Base-by-base conservation (phyloP, 129 eudicot species). In the Apium graveolens region DNA sequence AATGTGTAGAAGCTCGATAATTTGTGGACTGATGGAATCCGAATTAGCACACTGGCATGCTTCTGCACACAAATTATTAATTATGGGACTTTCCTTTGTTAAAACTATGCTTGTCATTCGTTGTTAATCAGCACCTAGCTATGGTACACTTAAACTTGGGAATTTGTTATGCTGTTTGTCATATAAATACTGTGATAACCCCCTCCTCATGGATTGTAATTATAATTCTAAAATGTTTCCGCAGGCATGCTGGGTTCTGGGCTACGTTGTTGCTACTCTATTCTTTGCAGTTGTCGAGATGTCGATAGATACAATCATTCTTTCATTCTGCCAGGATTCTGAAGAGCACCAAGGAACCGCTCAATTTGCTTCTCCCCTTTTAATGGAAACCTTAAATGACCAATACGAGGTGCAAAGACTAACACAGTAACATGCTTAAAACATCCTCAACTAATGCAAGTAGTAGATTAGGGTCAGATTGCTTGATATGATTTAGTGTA, bases 211-310 rank as follows among this genome's bases (percentile, higher is more conserved):
- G 4, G n/a, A 32, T 35, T 37, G 26, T 71, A 17, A 38, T 70
- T 21, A 7, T 16, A 37, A 10, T n/a, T 42, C 26, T 26, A 18
- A 1, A 26, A 2, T 70, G 35, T 71, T 66, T 43, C 31, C 57
- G 48, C 89, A 95, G 99, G 94, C 84, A 35, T 88, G 97, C 78
- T 92, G 96, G 99, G 86, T 85, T 41, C 90, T 95, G 29, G 97
- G 97, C 14, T 95, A 92, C 74, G 85, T 90, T 8, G 97, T 91
- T 11, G 97, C 98, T 0, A 88, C 91, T 32, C 90, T 95, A 24
- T 95, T 95, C 86, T 95, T 95, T 35, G 90, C 92, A 9, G 98
- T 95, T 73, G 94, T 95, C 42, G 98, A 95, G 85, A 90, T 91
- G 85, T 87, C 98, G 3, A 88, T 91, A 7, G 98, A 95, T 65